Evolutionary conservation across 2,329 filamentous ascomycete species (phyloP).

Genomic region (Aspergillus nomiae): DNA sequence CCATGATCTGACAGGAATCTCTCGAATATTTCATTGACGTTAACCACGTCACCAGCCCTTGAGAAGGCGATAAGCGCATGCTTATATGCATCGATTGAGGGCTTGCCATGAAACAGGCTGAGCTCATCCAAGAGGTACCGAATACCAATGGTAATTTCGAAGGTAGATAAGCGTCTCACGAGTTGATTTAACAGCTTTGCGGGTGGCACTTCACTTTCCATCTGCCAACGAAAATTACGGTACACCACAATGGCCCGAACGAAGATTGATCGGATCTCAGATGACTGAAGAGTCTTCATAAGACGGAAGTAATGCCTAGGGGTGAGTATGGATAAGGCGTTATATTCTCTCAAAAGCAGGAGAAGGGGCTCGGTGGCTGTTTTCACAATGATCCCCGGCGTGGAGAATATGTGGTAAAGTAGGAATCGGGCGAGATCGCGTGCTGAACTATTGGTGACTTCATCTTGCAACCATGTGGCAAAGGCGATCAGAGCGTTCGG

Average conservation of each 20-base stretch:
- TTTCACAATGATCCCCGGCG: conserved; percentile 25
- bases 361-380: conserved; percentile 35
- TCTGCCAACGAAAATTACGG: conserved; percentile 41
- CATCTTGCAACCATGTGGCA: conserved; percentile 20
- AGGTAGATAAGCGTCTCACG: conserved; percentile 26
- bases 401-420: conserved; percentile 28
- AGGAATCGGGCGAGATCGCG: conserved; percentile 27
- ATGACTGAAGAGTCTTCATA: conserved; percentile 32
- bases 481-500: conserved; percentile 26
- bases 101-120: conserved; percentile 32
- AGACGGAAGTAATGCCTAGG: conserved; percentile 30
- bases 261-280: conserved; percentile 29
- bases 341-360: conserved; percentile 29
- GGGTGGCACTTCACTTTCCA: conserved; percentile 25
- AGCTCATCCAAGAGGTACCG: conserved; percentile 46
- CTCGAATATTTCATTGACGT: conserved; percentile 49
- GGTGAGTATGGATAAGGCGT: conserved; percentile 25
- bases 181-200: conserved; percentile 27
- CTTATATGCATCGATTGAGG: conserved; percentile 37
- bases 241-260: conserved; percentile 42
- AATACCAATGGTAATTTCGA: conserved; percentile 40
- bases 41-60: conserved; percentile 47
- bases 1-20: conserved; percentile 43
- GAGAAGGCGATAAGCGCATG: conserved; percentile 46
- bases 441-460: conserved; percentile 2